These are phyloP conservation scores for Arthrobotrys iridis DNA, from an alignment of 2,329 filamentous ascomycete species.

Conservation along the genomic window DNA sequence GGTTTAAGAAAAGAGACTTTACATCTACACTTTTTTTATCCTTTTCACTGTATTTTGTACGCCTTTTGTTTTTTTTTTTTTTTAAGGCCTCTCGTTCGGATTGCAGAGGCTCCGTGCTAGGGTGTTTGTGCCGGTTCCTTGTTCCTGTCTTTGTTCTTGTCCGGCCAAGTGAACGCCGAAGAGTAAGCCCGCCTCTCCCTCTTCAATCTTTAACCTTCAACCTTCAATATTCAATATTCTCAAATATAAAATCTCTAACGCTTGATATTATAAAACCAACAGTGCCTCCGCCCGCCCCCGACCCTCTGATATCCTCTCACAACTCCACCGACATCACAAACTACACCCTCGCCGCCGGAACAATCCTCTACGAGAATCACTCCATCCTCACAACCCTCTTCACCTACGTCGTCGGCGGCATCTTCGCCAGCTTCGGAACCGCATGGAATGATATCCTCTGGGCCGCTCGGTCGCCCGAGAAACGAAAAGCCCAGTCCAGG, in stretches of 20 bases:
- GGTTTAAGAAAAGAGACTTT: too few relatives aligned
- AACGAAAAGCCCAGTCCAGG: conserved; percentile 16
- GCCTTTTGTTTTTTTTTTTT: not conserved
- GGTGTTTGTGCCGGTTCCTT: too few relatives aligned
- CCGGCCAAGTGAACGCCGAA: conserved; percentile 21
- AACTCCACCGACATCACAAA: conserved; percentile 40
- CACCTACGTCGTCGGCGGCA: conserved; percentile 43
- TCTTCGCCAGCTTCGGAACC: conserved; percentile 49
- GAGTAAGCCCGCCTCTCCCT: conserved; percentile 16
- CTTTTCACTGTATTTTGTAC: not conserved
- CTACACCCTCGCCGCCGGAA: conserved; percentile 49
- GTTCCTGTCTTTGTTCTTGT: not conserved
- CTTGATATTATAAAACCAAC: not conserved
- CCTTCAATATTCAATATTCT: not conserved
- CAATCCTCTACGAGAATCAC: conserved; percentile 26
- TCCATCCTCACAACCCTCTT: conserved; percentile 35
- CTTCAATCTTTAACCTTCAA: not conserved
- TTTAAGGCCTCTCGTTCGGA: too few relatives aligned
- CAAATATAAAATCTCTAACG: not conserved
- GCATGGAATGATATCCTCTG: conserved; percentile 29
- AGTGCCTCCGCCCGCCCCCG: conserved; percentile 43
- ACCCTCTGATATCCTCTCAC: not conserved
- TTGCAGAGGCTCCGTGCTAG: conserved; percentile 2
- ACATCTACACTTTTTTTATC: too few relatives aligned
- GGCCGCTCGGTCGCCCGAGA: conserved; percentile 23